Percentiles rank a stretch among this genome's conserved stretches.
phyloP scores from a whole-genome alignment of 2,329 filamentous ascomycete genomes.

The Verticillium albo-atrum region DNA sequence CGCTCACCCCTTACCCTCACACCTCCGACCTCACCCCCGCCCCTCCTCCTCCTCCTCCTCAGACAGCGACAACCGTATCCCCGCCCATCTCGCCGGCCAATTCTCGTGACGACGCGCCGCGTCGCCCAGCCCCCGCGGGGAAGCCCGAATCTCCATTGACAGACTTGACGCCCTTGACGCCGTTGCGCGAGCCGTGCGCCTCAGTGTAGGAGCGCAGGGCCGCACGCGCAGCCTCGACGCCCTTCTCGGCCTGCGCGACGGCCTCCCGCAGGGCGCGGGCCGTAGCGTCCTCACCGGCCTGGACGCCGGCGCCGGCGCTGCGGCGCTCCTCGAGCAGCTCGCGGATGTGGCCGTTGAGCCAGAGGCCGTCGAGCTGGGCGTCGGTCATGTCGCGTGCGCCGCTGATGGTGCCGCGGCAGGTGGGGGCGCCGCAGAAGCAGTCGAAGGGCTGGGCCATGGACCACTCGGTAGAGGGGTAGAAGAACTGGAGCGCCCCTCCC shows the following conservation, averaged over 20 bases:
- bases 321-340: conserved; percentile 43
- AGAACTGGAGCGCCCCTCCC: conserved; percentile 45
- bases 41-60: neutral
- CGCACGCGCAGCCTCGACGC: conserved; percentile 37
- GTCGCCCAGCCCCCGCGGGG: conserved; percentile 23
- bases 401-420: conserved; percentile 57
- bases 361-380: conserved; percentile 51
- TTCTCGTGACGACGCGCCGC: conserved; percentile 49
- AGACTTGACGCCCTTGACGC: conserved; percentile 7
- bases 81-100: conserved; percentile 59
- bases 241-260: conserved; percentile 40
- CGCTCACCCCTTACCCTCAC: neutral
- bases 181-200: conserved; percentile 1
- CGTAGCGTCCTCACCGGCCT: conserved; percentile 31
- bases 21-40: neutral
- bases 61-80: conserved; percentile 39
- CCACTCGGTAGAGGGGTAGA: conserved; percentile 75
- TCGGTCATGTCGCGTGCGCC: conserved; percentile 58
- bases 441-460: conserved; percentile 67
- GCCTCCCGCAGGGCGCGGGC: conserved; percentile 36
- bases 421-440: conserved; percentile 54
- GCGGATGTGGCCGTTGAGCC: conserved; percentile 59
- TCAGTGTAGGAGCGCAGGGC: conserved; percentile 34
- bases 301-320: conserved; percentile 6
- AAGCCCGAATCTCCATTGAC: conserved; percentile 9